Evolutionary conservation across 2,329 filamentous ascomycete genomes (phyloP), one percentile per base, ranked within the genome.

Genomic region (Sporothrix mexicana): DNA sequence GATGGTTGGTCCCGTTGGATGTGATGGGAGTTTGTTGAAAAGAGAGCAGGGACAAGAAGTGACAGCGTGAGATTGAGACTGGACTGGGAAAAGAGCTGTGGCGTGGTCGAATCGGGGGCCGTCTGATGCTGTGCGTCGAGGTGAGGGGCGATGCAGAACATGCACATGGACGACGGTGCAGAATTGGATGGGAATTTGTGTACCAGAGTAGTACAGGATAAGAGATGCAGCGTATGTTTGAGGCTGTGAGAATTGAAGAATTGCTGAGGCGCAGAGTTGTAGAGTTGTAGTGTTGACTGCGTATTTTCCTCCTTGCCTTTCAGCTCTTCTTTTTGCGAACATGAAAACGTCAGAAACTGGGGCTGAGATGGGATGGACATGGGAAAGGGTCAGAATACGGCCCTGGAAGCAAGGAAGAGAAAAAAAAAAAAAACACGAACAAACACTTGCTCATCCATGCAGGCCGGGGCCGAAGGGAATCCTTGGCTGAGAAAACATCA

Each of bases 21-120:
- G 67, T 53, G 72, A 69, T 70, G 70, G 73, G 73, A 70, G 73
- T 66, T 59, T 57, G 41, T 59, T 57, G 41, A 53, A 70, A 57
- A 23, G 25, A 49, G 41, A 15, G 45, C 47, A 2, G 9, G 66
- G 25, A 41, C 36, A n/a, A 20, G n/a, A 36, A 17, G 15, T 20
- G 13, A 36, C 15, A 17, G 49, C 36, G 51, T 61, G 53, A 69
- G 53, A 61, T n/a, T 25, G n/a, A 43, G n/a, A 5, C 12, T 55
- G 9, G 13, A 55, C 20, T 12, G 51, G 51, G 43, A 43, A 20
- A 6, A 64, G 43, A 12, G 36, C 12, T 51, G 41, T 69, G 67
- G 51, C 67, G 51, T 59, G 51, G 49, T 57, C 67, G 25, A 45
- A 57, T 45, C 51, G 67, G 41, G 51, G 67, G 66, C 66, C 30